Conservation (phyloP, 805 yeast species). For the Wickerhamomyces rabaulensis region DNA sequence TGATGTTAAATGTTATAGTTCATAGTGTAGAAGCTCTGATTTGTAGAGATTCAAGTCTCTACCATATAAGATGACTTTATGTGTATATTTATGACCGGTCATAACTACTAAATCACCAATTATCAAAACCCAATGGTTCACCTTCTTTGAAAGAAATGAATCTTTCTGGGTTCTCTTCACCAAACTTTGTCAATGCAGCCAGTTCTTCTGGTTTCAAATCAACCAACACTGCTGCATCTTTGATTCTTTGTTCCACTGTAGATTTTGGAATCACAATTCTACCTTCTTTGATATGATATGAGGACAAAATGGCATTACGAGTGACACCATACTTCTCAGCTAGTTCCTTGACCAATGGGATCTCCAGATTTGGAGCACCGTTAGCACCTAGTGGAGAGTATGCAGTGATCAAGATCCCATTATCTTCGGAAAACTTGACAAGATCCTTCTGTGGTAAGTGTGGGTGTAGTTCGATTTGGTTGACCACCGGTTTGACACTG, state of each 20-base stretch:
- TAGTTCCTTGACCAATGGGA: conserved; percentile 43
- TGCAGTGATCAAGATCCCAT: conserved; percentile 48
- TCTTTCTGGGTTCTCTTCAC: conserved; percentile 26
- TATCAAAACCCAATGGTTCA: conserved; percentile 7
- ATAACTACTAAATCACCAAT: conserved; percentile 2
- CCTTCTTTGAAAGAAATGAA: conserved; percentile 20
- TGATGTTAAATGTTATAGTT: background rate
- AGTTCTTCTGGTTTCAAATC: conserved; percentile 37
- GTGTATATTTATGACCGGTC: too few species aligned
- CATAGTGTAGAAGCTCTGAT: too few species aligned
- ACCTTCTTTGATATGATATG: conserved; percentile 60
- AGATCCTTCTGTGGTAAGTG: conserved; percentile 61
- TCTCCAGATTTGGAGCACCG: conserved; percentile 56
- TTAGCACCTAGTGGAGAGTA: conserved; percentile 61
- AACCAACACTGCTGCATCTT: conserved; percentile 27
- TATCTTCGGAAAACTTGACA: conserved; percentile 38
- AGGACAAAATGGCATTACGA: conserved; percentile 52
- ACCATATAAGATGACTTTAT: too few species aligned
- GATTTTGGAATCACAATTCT: conserved; percentile 65
- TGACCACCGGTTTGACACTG: conserved; percentile 48
- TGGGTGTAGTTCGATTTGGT: conserved; percentile 69
- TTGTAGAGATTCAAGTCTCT: too few species aligned
- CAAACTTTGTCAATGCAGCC: conserved; percentile 26
- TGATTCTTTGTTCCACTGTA: conserved; percentile 55
- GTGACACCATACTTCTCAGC: conserved; percentile 51